Evolutionary conservation across 2,329 filamentous ascomycete species (phyloP), one percentile per base, ranked within the genome.

Genomic region (Sphaerulina vaccinii): DNA sequence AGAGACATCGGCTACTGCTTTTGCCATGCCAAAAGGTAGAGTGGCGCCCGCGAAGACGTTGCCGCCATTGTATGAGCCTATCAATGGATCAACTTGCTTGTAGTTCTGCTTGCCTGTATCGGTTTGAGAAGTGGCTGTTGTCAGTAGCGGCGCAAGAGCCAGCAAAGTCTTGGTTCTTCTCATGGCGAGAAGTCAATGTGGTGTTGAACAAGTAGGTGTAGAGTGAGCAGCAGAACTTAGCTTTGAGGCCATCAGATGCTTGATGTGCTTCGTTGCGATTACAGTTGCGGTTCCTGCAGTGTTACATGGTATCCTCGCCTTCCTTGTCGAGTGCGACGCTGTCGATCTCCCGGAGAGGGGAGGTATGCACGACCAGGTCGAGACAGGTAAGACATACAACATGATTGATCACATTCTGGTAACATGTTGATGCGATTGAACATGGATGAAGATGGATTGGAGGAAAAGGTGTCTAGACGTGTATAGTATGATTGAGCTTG

Each of bases 1-100:
- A 44, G 73, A 67, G 9, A 74, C 70, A 47, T 76, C 72, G 11
- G 73, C 71, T 1, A 73, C 73, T 5, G 72, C 71, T 68, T 75
- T 75, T 6, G 70, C 73, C 69, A 75, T 72, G 21, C 70, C 70
- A 50, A 73, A 75, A 9, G 73, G 72, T 24, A 74, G 54, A 16
- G 70, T 70, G 15, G 56, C 56, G 24, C 58, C 56, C 1, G 70
- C 58, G 50, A 75, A 75, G n/a, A 75, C 72, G 65, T 74, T 72
- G 3, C 73, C 57, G 43, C 62, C 62, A 51, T 68, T 68, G 47
- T 61, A 62, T 16, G 67, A 70, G n/a, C 73, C 73, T 47, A 75
- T 75, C 52, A 76, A 58, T 5, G 70, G 71, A 49, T 75, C 66
- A 10, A 75, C 56, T 43, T 66, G 70, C 23, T 66, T 36, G 39